A percentile compares a stretch with the other conserved stretches of the same genome.
Conservation (phyloP, 2,329 filamentous ascomycete species). For the Penicillium freii region DNA sequence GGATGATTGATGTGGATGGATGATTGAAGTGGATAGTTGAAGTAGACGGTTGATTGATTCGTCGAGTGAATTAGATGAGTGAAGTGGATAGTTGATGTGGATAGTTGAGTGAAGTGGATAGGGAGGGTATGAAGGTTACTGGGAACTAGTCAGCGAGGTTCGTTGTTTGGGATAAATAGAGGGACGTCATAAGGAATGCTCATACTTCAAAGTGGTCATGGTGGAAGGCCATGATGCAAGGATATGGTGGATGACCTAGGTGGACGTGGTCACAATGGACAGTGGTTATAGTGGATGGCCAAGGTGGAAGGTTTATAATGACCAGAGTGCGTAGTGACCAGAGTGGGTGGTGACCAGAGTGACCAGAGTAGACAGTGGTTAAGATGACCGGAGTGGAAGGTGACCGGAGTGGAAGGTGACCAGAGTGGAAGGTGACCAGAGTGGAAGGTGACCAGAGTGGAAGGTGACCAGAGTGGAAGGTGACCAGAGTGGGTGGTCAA, state of each 20-base stretch:
- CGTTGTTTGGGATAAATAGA: background rate
- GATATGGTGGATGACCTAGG: no score
- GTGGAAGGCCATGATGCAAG: background rate
- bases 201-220: background rate
- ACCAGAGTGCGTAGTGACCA: no score
- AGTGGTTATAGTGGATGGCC: background rate
- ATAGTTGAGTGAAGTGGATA: no score
- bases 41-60: no score
- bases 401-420: background rate
- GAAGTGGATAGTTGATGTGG: no score
- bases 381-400: background rate
- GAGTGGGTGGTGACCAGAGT: background rate
- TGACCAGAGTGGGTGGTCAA: background rate
- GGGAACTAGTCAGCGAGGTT: background rate
- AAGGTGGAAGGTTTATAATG: background rate
- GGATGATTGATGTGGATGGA: no score
- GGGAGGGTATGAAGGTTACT: background rate
- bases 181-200: background rate
- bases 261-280: background rate
- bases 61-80: no score
- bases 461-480: background rate
- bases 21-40: no score
- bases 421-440: no score
- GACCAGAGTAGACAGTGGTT: no score
- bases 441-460: background rate